A percentile compares a stretch with the other conserved stretches of the same genome.
These are phyloP conservation scores for Serendipita vermifera DNA, from an alignment of 768 basidiomycete species.

Conservation along the genomic window DNA sequence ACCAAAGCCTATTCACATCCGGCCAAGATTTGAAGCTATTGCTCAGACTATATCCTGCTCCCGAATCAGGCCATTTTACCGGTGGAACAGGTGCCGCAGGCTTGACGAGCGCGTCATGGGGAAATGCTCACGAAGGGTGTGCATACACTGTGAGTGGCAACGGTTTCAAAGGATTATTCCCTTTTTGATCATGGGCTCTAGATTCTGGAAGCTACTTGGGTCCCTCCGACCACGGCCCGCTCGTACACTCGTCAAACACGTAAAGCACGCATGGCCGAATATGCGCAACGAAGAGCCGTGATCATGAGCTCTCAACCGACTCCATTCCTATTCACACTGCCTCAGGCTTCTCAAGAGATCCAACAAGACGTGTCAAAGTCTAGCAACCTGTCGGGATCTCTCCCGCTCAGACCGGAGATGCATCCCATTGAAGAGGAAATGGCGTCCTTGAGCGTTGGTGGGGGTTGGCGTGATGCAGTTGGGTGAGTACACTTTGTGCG, in stretches of 20 bases:
- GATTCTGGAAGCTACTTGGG: neutral
- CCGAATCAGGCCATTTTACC: neutral
- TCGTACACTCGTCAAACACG: neutral
- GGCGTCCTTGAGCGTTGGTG: neutral
- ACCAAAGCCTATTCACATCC: neutral
- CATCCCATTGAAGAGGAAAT: conserved; percentile 5
- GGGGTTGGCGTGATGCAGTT: neutral
- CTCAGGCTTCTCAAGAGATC: neutral
- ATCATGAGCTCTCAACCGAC: neutral
- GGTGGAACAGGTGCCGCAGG: neutral
- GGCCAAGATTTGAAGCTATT: neutral
- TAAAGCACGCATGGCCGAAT: conserved; percentile 2
- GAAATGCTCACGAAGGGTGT: neutral
- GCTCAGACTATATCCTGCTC: neutral
- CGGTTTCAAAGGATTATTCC: no score
- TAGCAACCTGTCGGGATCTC: neutral
- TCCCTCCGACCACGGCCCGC: neutral
- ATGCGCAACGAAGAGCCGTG: neutral
- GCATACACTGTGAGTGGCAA: neutral
- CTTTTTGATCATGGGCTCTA: no score
- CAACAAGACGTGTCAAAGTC: neutral
- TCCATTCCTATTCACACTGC: neutral
- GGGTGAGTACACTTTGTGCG: neutral
- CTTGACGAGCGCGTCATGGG: conserved; percentile 6
- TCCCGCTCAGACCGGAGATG: neutral